Evolutionary conservation across 768 basidiomycete genomes (phyloP), one percentile per base, ranked within the genome.

Genomic region (Strobilomyces confusus): DNA sequence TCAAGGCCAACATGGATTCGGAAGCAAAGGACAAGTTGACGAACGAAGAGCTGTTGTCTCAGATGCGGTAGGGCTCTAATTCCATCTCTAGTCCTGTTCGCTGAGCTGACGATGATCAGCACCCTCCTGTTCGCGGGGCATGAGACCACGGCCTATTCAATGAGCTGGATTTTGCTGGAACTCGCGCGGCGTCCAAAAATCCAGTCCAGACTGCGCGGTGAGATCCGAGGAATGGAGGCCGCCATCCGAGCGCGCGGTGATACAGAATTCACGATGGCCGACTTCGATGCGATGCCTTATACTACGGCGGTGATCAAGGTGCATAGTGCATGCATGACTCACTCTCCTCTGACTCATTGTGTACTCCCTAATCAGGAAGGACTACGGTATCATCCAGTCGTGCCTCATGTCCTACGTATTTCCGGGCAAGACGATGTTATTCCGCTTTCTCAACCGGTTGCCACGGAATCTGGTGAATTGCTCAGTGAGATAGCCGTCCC

Each of bases 91-190:
- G 9, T 13, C 17, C n/a, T 6, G 15, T 3, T 19, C 20, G 17
- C 33, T 43, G n/a, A 5, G 1, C 17, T 36, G 9, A 50, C 42
- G n/a, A 14, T 19, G 14, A 17, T 41, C 49, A 43, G 49, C 22
- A 26, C 49, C 5, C 19, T 43, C 15, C 14, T 50, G 22, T 25
- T 50, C 20, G 49, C 77, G 37, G 77, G 77, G 1, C 79, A 87
- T 63, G 86, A 85, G 63, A 86, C 84, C 4, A 82, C 79, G 46
- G 77, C 85, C 4, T 80, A 76, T 34, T 74, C 78, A 2, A 48
- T 85, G 29, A 74, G 75, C 50, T 90, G 85, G 84, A 75, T 80
- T 8, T 67, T 90, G 9, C 72, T 84, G 50, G 82, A 84, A 58
- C 74, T 92, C 5, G 78, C 84, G 4, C 76, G 73, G 37, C 69